Evolutionary conservation across 305 asterid species (phyloP).

Genomic region (Fraxinus velutina): DNA sequence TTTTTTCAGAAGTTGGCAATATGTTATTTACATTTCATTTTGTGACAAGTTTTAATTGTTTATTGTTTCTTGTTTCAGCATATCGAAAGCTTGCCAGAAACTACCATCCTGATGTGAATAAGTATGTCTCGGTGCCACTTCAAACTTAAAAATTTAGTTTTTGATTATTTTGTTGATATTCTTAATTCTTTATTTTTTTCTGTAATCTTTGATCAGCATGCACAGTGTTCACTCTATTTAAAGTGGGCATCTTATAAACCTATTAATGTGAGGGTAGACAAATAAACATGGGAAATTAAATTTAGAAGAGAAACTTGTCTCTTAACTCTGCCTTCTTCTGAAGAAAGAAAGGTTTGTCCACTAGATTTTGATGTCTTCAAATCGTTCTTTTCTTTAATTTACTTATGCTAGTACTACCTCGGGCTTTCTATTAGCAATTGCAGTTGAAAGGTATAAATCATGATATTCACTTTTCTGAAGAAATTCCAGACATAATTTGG

Average conservation of each 20-base stretch:
- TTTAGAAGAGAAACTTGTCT: constrained; percentile 5
- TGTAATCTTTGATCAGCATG: background rate
- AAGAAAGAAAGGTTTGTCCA: background rate
- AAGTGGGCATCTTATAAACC: background rate
- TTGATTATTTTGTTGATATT: background rate
- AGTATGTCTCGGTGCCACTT: constrained; percentile 46
- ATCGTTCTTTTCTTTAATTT: constrained; percentile 4
- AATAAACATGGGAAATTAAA: background rate
- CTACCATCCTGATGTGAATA: constrained; percentile 96
- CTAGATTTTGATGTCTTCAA: background rate
- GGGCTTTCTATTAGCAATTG: background rate
- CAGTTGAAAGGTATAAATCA: background rate
- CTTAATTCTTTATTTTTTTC: background rate
- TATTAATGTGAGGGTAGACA: background rate
- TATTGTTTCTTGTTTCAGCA: constrained; percentile 50
- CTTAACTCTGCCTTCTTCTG: background rate
- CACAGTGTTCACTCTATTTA: background rate
- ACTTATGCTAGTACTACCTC: background rate
- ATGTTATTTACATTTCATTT: background rate
- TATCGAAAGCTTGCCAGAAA: constrained; percentile 94
- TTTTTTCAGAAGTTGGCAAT: background rate
- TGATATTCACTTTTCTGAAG: constrained; percentile 9
- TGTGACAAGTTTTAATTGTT: constrained; percentile 6
- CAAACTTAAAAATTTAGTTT: background rate
- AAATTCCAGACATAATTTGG: background rate